phyloP scores from a whole-genome alignment of 768 basidiomycete genomes.

The Butyriboletus loyo region DNA sequence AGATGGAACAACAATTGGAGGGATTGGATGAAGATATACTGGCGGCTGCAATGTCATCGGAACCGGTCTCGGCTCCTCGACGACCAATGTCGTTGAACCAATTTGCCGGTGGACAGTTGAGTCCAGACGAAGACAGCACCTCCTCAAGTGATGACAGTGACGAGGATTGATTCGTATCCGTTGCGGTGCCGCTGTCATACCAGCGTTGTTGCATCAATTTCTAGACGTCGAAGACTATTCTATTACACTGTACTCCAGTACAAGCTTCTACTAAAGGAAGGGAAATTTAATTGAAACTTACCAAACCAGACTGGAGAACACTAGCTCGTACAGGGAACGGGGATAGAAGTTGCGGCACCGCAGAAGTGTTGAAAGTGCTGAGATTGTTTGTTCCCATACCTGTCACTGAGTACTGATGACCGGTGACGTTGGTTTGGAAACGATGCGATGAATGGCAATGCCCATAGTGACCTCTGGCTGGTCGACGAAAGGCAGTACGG shows the following conservation, averaged over 20 bases:
- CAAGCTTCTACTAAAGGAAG: not conserved
- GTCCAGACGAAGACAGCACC: constrained; percentile 47
- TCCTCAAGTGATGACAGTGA: constrained; percentile 56
- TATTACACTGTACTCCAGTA: constrained; percentile 1
- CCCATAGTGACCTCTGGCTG: constrained; percentile 21
- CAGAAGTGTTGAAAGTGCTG: constrained; percentile 21
- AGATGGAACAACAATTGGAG: constrained; percentile 35
- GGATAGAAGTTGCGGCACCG: constrained; percentile 17
- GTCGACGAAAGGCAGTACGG: constrained; percentile 62
- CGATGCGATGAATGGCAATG: not conserved
- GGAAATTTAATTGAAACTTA: not conserved
- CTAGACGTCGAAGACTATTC: constrained; percentile 1
- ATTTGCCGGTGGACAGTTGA: constrained; percentile 42
- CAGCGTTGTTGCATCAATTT: constrained; percentile 3
- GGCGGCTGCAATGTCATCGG: constrained; percentile 39
- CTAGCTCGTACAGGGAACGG: constrained; percentile 19
- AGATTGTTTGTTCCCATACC: too few relatives aligned
- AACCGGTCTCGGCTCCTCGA: constrained; percentile 27
- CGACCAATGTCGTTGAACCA: constrained; percentile 51
- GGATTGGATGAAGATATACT: constrained; percentile 52
- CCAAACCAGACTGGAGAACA: constrained; percentile 35
- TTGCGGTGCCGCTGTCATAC: constrained; percentile 2
- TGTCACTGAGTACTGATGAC: too few relatives aligned
- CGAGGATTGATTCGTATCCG: constrained; percentile 37
- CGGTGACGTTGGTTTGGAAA: not conserved